These are phyloP conservation scores for Chrysoporthe cubensis DNA, from an alignment of 2,329 filamentous ascomycete genomes.

Conservation along the genomic window DNA sequence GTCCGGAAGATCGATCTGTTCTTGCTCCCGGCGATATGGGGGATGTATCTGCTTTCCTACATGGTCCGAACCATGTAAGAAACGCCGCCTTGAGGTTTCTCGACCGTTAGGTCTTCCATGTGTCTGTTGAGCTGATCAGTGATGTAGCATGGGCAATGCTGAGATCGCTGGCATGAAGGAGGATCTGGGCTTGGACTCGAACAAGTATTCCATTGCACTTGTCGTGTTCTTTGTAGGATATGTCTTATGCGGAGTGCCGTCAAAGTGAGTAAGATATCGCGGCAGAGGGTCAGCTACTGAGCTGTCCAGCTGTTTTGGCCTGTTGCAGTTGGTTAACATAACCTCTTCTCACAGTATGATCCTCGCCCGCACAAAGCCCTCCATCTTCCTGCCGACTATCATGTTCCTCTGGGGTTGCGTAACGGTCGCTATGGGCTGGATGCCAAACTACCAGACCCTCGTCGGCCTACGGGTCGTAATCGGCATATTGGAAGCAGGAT, in stretches of 20 bases:
- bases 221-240: background rate
- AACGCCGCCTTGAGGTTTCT: no score
- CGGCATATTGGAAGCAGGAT: no score
- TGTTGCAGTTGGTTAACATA: background rate
- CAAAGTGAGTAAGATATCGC: background rate
- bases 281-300: background rate
- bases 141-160: conserved; percentile 1
- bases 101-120: background rate
- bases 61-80: no score
- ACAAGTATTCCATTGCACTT: background rate
- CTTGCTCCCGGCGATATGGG: no score
- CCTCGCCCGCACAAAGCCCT: background rate
- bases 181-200: background rate
- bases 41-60: no score
- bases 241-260: background rate
- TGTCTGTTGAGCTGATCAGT: background rate
- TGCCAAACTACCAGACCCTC: no score
- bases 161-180: background rate
- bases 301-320: background rate
- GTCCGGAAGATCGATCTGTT: no score
- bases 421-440: background rate
- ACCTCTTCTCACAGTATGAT: background rate
- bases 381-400: background rate
- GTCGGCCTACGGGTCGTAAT: no score
- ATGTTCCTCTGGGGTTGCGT: background rate